Conservation (phyloP, 1,139 yeast genomes). For the Blastobotrys niveus region DNA sequence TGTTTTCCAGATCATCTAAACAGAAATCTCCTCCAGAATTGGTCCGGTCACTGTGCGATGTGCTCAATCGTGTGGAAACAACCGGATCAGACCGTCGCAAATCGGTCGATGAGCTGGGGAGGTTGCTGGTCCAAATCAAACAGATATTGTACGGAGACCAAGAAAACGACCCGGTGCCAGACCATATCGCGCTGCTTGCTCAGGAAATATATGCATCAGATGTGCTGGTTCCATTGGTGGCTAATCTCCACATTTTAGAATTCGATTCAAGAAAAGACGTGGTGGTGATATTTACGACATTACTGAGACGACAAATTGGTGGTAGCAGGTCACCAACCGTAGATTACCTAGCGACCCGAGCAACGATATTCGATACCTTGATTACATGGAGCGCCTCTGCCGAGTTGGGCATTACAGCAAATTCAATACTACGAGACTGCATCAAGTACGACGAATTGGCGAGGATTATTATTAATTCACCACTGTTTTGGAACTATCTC, state of each 20-base stretch:
- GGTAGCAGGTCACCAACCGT: constrained; percentile 77
- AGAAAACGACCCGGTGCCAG: constrained; percentile 64
- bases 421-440: constrained; percentile 80
- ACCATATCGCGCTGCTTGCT: constrained; percentile 60
- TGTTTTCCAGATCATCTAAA: constrained; percentile 68
- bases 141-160: constrained; percentile 71
- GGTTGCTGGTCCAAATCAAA: constrained; percentile 63
- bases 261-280: constrained; percentile 90
- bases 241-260: constrained; percentile 58
- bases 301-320: constrained; percentile 75
- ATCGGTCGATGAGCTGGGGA: constrained; percentile 64
- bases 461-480: constrained; percentile 49
- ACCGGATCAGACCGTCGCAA: constrained; percentile 10
- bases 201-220: constrained; percentile 75
- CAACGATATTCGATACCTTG: constrained; percentile 57
- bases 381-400: constrained; percentile 64
- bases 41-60: constrained; percentile 69
- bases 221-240: constrained; percentile 54
- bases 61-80: constrained; percentile 58
- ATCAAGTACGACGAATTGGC: constrained; percentile 72
- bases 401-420: constrained; percentile 69
- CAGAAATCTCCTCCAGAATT: constrained; percentile 90
- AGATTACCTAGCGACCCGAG: constrained; percentile 66
- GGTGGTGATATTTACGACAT: constrained; percentile 61
- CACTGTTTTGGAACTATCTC: constrained; percentile 75